phyloP scores from a whole-genome alignment of 225 moss, liverwort and hornwort genomes.

The Marchantia polymorpha region DNA sequence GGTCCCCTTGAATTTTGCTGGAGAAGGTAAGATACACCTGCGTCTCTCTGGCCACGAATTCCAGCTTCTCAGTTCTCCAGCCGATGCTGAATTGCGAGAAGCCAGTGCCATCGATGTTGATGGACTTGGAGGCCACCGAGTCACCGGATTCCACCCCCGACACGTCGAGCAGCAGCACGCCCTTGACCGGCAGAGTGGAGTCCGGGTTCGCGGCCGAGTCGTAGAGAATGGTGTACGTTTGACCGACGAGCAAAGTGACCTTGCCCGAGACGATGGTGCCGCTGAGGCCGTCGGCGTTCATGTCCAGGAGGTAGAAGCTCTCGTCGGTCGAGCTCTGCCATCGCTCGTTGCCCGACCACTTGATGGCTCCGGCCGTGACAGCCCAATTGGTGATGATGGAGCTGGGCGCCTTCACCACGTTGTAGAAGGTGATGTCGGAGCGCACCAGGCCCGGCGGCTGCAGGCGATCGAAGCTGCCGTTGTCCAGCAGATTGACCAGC shows the following conservation, averaged over 20 bases:
- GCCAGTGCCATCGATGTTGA: slow-evolving; percentile 53
- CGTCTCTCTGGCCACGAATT: slow-evolving; percentile 48
- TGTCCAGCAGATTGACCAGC: slow-evolving; percentile 52
- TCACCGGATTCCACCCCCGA: slow-evolving; percentile 36
- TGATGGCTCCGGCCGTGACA: slow-evolving; percentile 47
- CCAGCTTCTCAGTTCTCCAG: slow-evolving; percentile 54
- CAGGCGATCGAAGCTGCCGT: slow-evolving; percentile 69
- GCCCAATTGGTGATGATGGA: slow-evolving; percentile 41
- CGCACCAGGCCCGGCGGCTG: slow-evolving; percentile 6
- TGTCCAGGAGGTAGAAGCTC: slow-evolving; percentile 45
- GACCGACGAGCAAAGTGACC: slow-evolving; percentile 23
- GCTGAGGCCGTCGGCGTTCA: slow-evolving; percentile 37
- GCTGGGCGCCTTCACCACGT: slow-evolving; percentile 38
- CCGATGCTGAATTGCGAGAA: slow-evolving; percentile 62
- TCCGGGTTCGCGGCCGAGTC: slow-evolving; percentile 69
- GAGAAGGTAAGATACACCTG: slow-evolving; percentile 44
- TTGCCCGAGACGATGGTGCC: slow-evolving; percentile 46
- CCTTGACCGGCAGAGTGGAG: slow-evolving; percentile 32
- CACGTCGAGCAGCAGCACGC: slow-evolving; percentile 45
- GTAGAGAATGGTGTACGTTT: slow-evolving; percentile 43
- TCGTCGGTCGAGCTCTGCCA: slow-evolving; percentile 68
- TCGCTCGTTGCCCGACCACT: slow-evolving; percentile 37
- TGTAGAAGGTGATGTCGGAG: slow-evolving; percentile 36
- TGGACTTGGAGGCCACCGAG: slow-evolving; percentile 16
- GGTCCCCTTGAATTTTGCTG: slow-evolving; percentile 55